phyloP scores from a whole-genome alignment of 208 protist genomes.

The Trypanosoma conorhini region DNA sequence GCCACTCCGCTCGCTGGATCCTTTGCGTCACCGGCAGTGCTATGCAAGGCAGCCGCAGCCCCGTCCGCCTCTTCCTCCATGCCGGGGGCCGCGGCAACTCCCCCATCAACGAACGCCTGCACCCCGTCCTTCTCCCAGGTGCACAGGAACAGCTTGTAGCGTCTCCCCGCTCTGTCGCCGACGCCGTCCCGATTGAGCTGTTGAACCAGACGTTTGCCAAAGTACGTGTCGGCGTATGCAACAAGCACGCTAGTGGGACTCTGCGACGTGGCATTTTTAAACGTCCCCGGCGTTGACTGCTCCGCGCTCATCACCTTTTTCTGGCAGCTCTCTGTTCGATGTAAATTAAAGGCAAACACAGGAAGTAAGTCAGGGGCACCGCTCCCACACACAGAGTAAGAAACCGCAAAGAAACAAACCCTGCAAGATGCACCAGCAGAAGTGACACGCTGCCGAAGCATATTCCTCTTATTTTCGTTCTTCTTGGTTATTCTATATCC shows the following conservation, averaged over 20 bases:
- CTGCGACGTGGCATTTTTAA: not conserved
- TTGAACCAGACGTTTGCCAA: constrained; percentile 55
- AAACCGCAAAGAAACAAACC: no score
- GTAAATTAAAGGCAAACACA: constrained; percentile 5
- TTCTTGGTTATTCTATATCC: no score
- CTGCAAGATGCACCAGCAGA: not conserved
- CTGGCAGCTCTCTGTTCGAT: not conserved
- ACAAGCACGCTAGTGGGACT: constrained; percentile 57
- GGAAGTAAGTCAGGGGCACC: not conserved
- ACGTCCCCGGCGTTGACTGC: not conserved
- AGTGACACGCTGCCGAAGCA: not conserved
- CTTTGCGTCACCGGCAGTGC: not conserved
- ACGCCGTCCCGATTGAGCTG: constrained; percentile 50
- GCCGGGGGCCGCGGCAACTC: not conserved
- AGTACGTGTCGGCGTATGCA: constrained; percentile 81
- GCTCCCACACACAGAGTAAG: not conserved
- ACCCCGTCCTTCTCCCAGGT: constrained; percentile 64
- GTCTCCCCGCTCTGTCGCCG: not conserved
- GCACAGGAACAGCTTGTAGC: constrained; percentile 73
- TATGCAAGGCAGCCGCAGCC: not conserved
- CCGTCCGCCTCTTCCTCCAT: not conserved
- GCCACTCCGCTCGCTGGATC: not conserved
- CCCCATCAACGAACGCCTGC: constrained; percentile 11
- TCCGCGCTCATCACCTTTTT: constrained; percentile 8
- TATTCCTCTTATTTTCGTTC: no score